Conservation (phyloP, 345 rosid genomes). For the Gossypium sturtianum region DNA sequence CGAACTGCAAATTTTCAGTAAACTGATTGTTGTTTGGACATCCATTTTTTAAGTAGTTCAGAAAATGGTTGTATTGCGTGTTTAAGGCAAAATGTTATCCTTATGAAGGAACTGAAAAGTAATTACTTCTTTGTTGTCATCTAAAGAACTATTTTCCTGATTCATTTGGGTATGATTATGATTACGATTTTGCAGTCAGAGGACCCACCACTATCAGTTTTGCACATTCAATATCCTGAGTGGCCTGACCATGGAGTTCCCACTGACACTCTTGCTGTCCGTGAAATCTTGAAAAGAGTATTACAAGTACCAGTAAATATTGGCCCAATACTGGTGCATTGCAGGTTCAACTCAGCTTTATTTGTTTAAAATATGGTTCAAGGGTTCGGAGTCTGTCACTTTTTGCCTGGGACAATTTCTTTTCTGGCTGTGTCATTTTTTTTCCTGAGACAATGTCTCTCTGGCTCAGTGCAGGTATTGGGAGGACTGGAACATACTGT, state of each 20-base stretch:
- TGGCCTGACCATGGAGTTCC: slow-evolving; percentile 99
- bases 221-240: slow-evolving; percentile 84
- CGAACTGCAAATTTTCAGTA: neutral
- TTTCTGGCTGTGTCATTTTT: slow-evolving; percentile 7
- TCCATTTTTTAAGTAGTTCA: no score
- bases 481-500: slow-evolving; percentile 96
- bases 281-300: slow-evolving; percentile 68
- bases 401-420: slow-evolving; percentile 17
- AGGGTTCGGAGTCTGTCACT: slow-evolving; percentile 10
- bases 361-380: neutral
- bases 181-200: slow-evolving; percentile 42
- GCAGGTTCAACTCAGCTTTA: slow-evolving; percentile 57
- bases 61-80: no score
- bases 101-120: neutral
- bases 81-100: neutral
- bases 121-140: neutral
- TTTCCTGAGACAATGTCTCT: slow-evolving; percentile 24
- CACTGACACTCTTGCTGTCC: slow-evolving; percentile 55
- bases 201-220: slow-evolving; percentile 53
- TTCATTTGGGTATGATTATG: neutral
- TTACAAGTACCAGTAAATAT: slow-evolving; percentile 51
- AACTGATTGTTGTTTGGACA: neutral
- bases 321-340: slow-evolving; percentile 86
- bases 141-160: neutral
- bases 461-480: slow-evolving; percentile 87